Evolutionary conservation across 768 basidiomycete genomes (phyloP), one percentile per base, ranked within the genome.

Genomic region (Boletus pseudopeckii): DNA sequence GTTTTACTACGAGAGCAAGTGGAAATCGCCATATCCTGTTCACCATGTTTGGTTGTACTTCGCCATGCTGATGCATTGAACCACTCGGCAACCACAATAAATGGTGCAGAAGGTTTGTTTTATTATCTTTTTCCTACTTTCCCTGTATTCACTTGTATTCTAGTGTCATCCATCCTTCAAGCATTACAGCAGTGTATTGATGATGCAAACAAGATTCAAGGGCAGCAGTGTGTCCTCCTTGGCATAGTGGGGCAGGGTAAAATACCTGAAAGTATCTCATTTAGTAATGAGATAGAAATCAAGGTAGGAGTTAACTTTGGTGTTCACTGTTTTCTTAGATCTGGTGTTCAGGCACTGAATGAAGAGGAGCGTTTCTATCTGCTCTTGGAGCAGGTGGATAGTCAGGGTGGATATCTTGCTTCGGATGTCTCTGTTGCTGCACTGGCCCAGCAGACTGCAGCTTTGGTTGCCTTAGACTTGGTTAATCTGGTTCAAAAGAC

Each of bases 361-460:
- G 96, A 98, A 71, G 64, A 69, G 7, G 87, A 92, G 59, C 79
- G 97, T 40, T 69, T 80, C 38, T 76, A 75, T 48, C 83, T 92
- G 38, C 74, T 96, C 4, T 24, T 57, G 66, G 5, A 73, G 71
- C 33, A 66, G 30, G 33, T 69, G 13, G 61, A 83, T 22, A 66
- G 86, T 6, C 54, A 65, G 3, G 68, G 71, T 11, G 66, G 68
- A 24, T 45, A 57, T 1, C 62, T 94, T 33, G 81, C 85, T 0
- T 80, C 88, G 0, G 97, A 99, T 71, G 85, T 97, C 3, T 86
- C 87, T 8, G 53, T 96, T n/a, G 67, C 72, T 34, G 67, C 71
- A 5, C 60, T 98, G 4, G 92, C 97, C 5, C 80, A 82, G 3
- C 91, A 96, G 64, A 96, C 95, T 4, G 97, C 97, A 15, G 94